Conservation (phyloP, 2,329 filamentous ascomycete species). For the Fusarium sterilihyphosum region DNA sequence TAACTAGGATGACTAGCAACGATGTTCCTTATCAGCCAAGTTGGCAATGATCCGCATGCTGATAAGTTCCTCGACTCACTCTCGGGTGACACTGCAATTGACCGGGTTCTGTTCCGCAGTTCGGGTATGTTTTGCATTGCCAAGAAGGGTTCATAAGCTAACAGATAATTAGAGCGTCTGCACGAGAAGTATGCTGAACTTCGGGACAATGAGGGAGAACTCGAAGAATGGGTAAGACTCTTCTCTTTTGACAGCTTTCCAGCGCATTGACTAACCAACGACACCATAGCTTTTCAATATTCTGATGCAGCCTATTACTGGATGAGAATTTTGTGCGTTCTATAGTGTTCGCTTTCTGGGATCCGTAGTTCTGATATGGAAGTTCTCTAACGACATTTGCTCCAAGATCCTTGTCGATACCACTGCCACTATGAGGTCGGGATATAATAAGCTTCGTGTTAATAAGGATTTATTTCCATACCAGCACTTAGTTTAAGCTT, state of each 20-base stretch:
- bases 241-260: no score
- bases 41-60: background rate
- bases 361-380: no score
- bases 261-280: rapidly evolving
- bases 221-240: background rate
- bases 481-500: background rate
- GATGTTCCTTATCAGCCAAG: background rate
- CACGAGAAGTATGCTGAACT: background rate
- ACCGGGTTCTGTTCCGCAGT: background rate
- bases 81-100: background rate
- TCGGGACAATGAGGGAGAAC: background rate
- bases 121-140: rapidly evolving
- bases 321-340: rapidly evolving
- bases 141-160: rapidly evolving
- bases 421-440: background rate
- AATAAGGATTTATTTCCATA: no score
- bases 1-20: background rate
- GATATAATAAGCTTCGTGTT: background rate
- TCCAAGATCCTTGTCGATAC: background rate
- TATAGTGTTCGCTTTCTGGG: background rate
- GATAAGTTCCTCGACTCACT: background rate
- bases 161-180: background rate
- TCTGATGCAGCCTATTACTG: background rate
- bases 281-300: background rate
- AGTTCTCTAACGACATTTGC: background rate